Evolutionary conservation across 2,329 filamentous ascomycete species (phyloP).

Genomic region (Sclerotinia nivalis): DNA sequence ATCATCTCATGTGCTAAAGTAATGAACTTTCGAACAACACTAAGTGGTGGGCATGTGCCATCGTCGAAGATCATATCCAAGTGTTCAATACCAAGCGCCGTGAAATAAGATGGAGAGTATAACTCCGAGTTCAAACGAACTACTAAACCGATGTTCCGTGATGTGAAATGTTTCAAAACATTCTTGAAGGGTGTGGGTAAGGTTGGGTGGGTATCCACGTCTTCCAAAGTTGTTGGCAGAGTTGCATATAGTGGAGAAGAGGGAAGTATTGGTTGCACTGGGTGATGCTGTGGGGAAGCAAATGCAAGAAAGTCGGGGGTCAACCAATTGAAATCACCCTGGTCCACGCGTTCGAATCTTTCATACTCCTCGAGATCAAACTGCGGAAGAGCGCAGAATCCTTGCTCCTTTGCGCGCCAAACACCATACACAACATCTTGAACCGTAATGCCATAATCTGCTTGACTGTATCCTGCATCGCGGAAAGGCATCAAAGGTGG

Average conservation of each 20-base stretch:
- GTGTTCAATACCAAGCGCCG: conserved; percentile 89
- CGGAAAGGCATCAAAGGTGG: conserved; percentile 98
- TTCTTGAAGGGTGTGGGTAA: conserved; percentile 93
- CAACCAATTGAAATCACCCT: conserved; percentile 99
- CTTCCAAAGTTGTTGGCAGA: conserved; percentile 74
- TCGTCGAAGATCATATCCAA: conserved; percentile 99
- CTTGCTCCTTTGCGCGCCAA: conserved; percentile 97
- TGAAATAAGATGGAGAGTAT: conserved; percentile 97
- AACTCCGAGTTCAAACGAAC: conserved; percentile 94
- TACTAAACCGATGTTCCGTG: conserved; percentile 87
- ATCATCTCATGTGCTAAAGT: conserved; percentile 94
- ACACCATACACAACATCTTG: conserved; percentile 98
- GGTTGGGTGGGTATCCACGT: conserved; percentile 67
- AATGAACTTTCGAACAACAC: conserved; percentile 92
- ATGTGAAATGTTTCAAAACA: conserved; percentile 83
- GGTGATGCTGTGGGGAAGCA: conserved; percentile 85
- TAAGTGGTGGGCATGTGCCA: conserved; percentile 87
- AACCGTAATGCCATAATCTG: conserved; percentile 91
- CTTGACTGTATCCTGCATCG: conserved; percentile 97
- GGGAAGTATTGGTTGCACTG: conserved; percentile 69
- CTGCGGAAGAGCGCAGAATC: conserved; percentile 85
- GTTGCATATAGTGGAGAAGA: conserved; percentile 72
- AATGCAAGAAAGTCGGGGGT: conserved; percentile 95
- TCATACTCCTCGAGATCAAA: conserved; percentile 98
- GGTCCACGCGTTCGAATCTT: conserved; percentile 90